Evolutionary conservation across 164 flowering plant species (phyloP), one percentile per base, ranked within the genome.

Genomic region (Annona cherimola): DNA sequence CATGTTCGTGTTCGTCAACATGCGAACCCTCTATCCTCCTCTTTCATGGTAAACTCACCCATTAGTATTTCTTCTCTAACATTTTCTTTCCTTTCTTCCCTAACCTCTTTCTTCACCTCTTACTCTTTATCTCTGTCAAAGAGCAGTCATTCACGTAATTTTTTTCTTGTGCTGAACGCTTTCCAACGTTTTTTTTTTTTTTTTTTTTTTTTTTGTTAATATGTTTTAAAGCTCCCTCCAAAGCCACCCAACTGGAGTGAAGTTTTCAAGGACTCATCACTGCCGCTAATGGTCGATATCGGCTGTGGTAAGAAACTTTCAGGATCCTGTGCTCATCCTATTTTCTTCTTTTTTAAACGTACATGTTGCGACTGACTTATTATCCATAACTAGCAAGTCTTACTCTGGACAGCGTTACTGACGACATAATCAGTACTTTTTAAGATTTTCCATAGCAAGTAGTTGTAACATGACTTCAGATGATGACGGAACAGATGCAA

Each of bases 251-350:
- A 90, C 45, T 94, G 98, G 98, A 80, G 79, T 71, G 77, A 79
- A 63, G 89, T 89, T 43, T 92, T 77, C 68, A 70, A 67, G 67
- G 90, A 92, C 68, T 71, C 96, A 7, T 79, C 82, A 0, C 80
- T 88, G 79, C 97, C 98, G 4, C 84, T 94, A 20, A 88, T 89
- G 94, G 96, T 94, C 72, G 98, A 94, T 81, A 88, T 90, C 76
- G 98, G 98, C 11, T 68, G 88, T 67, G 98, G 97, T 92, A 79
- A 75, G 43, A 40, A 59, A 44, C 8, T 11, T 50, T 50, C 2
- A 8, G 9, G 9, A 50, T 16, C 57, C 14, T 5, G 14, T 16
- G 14, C 35, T 50, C 14, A 11, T 50, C 57, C 2, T 50, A 11
- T 5, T 50, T 50, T 50, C 57, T 50, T 50, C 57, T 50, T 5